Evolutionary conservation across 2,329 filamentous ascomycete genomes (phyloP).

Genomic region (Penicillium glabrum): DNA sequence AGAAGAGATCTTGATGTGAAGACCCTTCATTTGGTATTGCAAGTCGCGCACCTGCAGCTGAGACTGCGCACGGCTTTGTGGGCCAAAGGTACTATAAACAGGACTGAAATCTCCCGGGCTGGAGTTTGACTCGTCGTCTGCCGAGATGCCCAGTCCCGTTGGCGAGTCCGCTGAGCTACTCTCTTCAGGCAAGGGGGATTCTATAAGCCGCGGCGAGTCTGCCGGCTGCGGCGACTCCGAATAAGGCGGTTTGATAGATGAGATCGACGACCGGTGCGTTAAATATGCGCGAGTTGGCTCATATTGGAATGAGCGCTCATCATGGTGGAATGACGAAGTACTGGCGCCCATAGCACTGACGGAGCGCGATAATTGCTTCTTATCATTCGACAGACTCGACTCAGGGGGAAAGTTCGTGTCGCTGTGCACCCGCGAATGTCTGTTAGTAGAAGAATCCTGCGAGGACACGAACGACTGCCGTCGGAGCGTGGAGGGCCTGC

Average conservation of each 20-base stretch:
- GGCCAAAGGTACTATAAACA: constrained; percentile 39
- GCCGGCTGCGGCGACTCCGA: constrained; percentile 6
- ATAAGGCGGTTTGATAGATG: constrained; percentile 34
- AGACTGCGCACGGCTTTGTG: constrained; percentile 66
- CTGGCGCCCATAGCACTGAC: constrained; percentile 57
- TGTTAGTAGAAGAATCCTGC: constrained; percentile 40
- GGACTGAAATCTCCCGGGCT: constrained; percentile 37
- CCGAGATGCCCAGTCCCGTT: constrained; percentile 28
- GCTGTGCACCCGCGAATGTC: constrained; percentile 63
- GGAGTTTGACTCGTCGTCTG: constrained; percentile 27
- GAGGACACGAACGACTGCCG: constrained; percentile 37
- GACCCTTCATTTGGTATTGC: constrained; percentile 79
- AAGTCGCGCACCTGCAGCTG: constrained; percentile 72
- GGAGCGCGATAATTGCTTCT: constrained; percentile 56
- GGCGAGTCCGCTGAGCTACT: constrained; percentile 22
- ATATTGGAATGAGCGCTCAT: constrained; percentile 36
- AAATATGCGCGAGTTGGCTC: constrained; percentile 32
- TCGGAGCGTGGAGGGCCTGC: constrained; percentile 47
- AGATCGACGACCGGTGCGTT: constrained; percentile 38
- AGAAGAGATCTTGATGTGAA: constrained; percentile 81
- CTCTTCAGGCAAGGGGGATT: constrained; percentile 12
- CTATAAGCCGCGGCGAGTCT: constrained; percentile 1
- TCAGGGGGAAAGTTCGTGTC: constrained; percentile 56
- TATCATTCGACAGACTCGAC: constrained; percentile 28
- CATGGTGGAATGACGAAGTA: constrained; percentile 31